These are phyloP conservation scores for Strobilomyces echinocephalus DNA, from an alignment of 768 basidiomycete genomes.

Conservation along the genomic window DNA sequence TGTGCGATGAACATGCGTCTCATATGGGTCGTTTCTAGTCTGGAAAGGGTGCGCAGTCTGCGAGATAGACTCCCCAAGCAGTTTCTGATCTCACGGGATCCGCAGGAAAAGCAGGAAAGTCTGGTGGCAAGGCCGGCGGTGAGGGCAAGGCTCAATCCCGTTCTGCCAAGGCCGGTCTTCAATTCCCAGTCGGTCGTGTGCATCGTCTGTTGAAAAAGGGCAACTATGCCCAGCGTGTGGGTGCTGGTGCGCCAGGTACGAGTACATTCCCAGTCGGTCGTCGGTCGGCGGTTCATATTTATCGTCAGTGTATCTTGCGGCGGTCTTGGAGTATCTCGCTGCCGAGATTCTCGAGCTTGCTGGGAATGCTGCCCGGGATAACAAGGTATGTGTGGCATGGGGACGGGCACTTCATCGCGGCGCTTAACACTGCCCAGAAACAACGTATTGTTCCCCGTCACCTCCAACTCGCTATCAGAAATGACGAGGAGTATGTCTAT, in stretches of 20 bases:
- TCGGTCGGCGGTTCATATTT: not conserved
- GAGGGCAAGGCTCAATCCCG: conserved; percentile 61
- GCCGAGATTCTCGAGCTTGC: conserved; percentile 93
- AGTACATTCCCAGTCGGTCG: conserved; percentile 8
- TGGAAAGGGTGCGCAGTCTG: conserved; percentile 27
- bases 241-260: conserved; percentile 80
- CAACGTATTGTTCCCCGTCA: conserved; percentile 94
- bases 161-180: conserved; percentile 69
- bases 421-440: conserved; percentile 42
- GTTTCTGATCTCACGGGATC: conserved; percentile 8
- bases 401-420: not conserved
- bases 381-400: conserved; percentile 22
- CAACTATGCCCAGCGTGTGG: conserved; percentile 84
- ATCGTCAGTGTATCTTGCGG: conserved; percentile 74
- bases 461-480: conserved; percentile 87
- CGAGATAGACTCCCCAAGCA: not conserved
- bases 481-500: conserved; percentile 70
- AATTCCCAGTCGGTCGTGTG: conserved; percentile 90
- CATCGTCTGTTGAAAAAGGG: conserved; percentile 85
- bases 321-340: conserved; percentile 87
- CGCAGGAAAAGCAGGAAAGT: conserved; percentile 47
- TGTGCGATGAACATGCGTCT: conserved; percentile 2
- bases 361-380: conserved; percentile 62
- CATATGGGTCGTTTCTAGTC: conserved; percentile 16
- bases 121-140: conserved; percentile 45